Evolutionary conservation across 1,139 yeast species (phyloP).

Genomic region (Nakaseomyces kungkrabaensis): DNA sequence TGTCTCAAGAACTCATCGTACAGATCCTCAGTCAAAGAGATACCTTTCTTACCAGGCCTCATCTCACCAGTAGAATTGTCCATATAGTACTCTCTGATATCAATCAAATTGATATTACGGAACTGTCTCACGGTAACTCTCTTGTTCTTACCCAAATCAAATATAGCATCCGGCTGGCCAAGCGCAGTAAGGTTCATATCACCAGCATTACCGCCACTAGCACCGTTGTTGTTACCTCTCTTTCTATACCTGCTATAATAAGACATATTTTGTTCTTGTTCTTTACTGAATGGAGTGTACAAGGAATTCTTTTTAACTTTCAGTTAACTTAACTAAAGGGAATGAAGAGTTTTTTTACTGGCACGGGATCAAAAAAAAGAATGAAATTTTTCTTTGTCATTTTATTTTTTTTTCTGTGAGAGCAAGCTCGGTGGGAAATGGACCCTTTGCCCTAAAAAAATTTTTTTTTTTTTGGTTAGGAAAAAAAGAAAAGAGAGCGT

Average conservation of each 20-base stretch:
- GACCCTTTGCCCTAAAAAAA: too few species aligned
- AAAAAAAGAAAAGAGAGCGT: too few species aligned
- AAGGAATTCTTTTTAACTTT: too few species aligned
- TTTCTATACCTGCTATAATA: slow-evolving; percentile 27
- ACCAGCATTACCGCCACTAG: neutral
- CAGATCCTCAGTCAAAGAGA: slow-evolving; percentile 60
- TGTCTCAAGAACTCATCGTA: slow-evolving; percentile 50
- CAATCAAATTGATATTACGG: slow-evolving; percentile 56
- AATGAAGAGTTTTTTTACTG: too few species aligned
- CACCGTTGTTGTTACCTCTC: slow-evolving; percentile 4
- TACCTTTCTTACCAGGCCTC: slow-evolving; percentile 79
- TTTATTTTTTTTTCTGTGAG: too few species aligned
- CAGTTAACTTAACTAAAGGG: too few species aligned
- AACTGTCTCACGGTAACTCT: slow-evolving; percentile 63
- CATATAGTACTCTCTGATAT: slow-evolving; percentile 70
- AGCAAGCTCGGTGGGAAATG: too few species aligned
- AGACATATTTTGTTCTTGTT: slow-evolving; percentile 14
- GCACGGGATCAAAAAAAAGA: too few species aligned
- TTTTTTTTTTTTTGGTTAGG: too few species aligned
- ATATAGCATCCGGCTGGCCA: slow-evolving; percentile 24
- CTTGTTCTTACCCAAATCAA: slow-evolving; percentile 56
- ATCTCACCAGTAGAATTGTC: slow-evolving; percentile 50
- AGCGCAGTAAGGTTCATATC: slow-evolving; percentile 6
- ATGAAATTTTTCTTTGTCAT: too few species aligned
- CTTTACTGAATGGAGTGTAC: too few species aligned